A percentile compares a stretch with the other conserved stretches of the same genome.
phyloP scores from a whole-genome alignment of 1,284 basidiomycete species.

The Vanrija sp. region DNA sequence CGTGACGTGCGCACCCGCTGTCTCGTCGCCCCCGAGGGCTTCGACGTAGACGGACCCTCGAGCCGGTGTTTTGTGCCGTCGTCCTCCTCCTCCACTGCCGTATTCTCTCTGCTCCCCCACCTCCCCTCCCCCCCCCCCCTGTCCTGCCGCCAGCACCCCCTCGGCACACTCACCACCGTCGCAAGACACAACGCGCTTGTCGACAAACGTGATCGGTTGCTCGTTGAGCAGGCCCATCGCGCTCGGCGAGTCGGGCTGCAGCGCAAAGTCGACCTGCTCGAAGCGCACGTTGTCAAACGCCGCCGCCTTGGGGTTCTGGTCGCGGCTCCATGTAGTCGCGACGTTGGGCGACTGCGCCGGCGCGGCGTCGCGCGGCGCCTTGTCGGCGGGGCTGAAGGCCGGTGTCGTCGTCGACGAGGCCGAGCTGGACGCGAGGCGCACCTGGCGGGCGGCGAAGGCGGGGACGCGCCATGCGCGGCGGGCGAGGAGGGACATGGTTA shows the following conservation, averaged over 20 bases:
- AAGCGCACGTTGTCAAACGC: slow-evolving; percentile 53
- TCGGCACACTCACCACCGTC: slow-evolving; percentile 73
- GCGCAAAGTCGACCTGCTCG: slow-evolving; percentile 80
- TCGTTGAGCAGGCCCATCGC: slow-evolving; percentile 56
- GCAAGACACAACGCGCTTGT: slow-evolving; percentile 79
- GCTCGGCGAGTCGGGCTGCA: slow-evolving; percentile 58
- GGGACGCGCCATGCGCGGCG: slow-evolving; percentile 1
- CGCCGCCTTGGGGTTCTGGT: slow-evolving; percentile 54
- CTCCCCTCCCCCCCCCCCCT: neutral
- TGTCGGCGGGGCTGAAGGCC: slow-evolving; percentile 3
- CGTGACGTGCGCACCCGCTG: too few relatives aligned
- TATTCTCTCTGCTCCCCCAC: neutral
- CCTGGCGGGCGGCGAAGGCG: neutral
- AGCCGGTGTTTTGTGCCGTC: neutral
- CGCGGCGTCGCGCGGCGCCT: slow-evolving; percentile 4
- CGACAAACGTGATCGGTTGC: slow-evolving; percentile 77
- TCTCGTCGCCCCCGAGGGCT: too few relatives aligned
- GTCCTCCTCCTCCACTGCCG: neutral
- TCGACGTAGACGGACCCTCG: too few relatives aligned
- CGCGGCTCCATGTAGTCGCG: slow-evolving; percentile 70
- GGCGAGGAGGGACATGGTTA: slow-evolving; percentile 11
- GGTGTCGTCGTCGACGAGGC: neutral
- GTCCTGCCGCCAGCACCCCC: too few relatives aligned
- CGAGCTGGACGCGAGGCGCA: neutral
- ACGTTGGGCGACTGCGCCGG: slow-evolving; percentile 69